phyloP scores from a whole-genome alignment of 2,329 filamentous ascomycete species.

The Colletotrichum falcatum region DNA sequence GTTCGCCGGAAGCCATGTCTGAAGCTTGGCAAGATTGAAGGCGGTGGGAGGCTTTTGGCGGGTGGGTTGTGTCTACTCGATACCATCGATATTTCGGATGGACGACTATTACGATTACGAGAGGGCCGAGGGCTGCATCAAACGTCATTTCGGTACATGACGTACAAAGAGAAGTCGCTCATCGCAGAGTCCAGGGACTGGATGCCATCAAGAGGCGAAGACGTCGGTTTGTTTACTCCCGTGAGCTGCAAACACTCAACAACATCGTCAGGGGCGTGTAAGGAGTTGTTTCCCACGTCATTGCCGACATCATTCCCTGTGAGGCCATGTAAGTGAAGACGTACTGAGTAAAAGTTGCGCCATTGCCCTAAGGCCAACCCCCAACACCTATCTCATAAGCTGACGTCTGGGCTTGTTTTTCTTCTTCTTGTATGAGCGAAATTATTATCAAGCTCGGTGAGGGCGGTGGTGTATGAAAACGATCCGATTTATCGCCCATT shows the following conservation, averaged over 20 bases:
- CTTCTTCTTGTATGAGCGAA: background rate
- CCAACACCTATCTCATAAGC: background rate
- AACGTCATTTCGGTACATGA: conserved; percentile 11
- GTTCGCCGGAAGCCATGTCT: conserved; percentile 8
- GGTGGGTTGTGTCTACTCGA: background rate
- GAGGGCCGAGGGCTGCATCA: conserved; percentile 13
- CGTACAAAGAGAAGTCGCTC: conserved; percentile 10
- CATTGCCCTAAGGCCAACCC: background rate
- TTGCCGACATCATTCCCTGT: background rate
- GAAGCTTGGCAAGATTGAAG: conserved; percentile 10
- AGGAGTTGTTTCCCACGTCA: conserved; percentile 9
- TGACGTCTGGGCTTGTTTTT: background rate
- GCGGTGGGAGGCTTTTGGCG: background rate
- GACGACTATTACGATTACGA: background rate
- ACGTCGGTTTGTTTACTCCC: conserved; percentile 10
- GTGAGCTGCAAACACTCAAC: conserved; percentile 16
- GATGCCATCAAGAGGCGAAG: conserved; percentile 2
- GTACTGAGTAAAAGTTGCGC: background rate
- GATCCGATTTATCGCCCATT: background rate
- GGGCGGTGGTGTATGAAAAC: background rate
- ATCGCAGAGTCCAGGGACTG: background rate
- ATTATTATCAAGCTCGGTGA: background rate
- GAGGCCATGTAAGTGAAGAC: background rate
- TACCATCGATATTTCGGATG: background rate
- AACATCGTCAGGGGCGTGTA: conserved; percentile 5